Evolutionary conservation across 2,329 filamentous ascomycete genomes (phyloP), one percentile per base, ranked within the genome.

Genomic region (Aspergillus sclerotialis): DNA sequence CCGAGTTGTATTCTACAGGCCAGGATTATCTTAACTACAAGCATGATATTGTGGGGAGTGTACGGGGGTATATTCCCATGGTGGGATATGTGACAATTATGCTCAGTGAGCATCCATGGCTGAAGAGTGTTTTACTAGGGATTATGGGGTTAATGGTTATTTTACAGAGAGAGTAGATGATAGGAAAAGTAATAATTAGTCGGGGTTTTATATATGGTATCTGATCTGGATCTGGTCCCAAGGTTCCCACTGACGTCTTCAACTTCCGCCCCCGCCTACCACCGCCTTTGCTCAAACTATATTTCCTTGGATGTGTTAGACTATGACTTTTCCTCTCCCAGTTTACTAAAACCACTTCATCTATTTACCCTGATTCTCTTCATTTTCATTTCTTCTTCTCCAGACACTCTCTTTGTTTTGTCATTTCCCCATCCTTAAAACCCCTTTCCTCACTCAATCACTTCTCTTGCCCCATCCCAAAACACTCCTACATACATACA

Each of bases 81-180:
- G 88, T 96, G 10, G 92, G 92, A 46, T 96, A 96, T 56, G 89
- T 96, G 29, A 98, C 92, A 2, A 98, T 98, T 50, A 70, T 96
- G 62, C 70, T 98, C 43, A 92, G 85, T 43, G 92, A 98, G 61
- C 82, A 98, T 58, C 92, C 92, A 5, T 96, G 90, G 90, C 62
- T 96, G 50, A 98, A 98, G 76, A 93, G 86, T 28, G 90, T 81
- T 16, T 85, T 96, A 80, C 63, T 98, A 53, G 90, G 86, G 2
- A 75, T 95, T 32, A 98, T 98, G 92, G 92, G 90, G 2, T 60
- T 95, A 51, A 79, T 94, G 67, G 92, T 95, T 16, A 82, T 98
- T 30, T 61, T 98, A 50, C 92, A 98, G 61, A 70, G 89, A 54
- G 92, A 98, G 69, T 95, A 68, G 53, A 39, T 36, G 31, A 19